Conservation (phyloP, 2,329 filamentous ascomycete genomes). For the Metarhizium robertsii region DNA sequence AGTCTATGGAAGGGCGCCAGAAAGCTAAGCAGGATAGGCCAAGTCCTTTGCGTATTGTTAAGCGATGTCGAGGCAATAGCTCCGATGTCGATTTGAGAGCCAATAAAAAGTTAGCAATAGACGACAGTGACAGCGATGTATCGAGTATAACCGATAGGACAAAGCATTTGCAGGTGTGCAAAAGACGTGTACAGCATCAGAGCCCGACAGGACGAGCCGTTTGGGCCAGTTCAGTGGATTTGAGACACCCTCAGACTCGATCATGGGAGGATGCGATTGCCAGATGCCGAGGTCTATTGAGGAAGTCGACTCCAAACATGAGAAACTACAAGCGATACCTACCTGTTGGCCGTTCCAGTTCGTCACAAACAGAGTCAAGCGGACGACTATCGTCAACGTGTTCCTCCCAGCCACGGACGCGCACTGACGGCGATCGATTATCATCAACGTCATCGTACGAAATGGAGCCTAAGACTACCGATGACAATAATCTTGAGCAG, state of each 20-base stretch:
- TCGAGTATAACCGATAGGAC: conserved; percentile 1
- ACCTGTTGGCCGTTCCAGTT: conserved; percentile 2
- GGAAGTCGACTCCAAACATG: conserved; percentile 7
- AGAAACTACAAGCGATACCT: conserved; percentile 2
- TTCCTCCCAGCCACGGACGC: neutral
- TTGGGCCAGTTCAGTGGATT: conserved; percentile 7
- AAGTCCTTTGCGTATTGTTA: conserved; percentile 41
- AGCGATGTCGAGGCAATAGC: conserved; percentile 17
- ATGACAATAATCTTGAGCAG: too few relatives aligned
- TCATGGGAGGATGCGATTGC: conserved; percentile 9
- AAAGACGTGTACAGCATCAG: conserved; percentile 4
- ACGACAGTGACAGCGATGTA: conserved; percentile 1
- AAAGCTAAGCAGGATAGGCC: conserved; percentile 19
- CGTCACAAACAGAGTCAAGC: conserved; percentile 1
- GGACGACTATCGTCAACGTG: conserved; percentile 1
- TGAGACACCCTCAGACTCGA: conserved; percentile 1
- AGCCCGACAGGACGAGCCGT: neutral
- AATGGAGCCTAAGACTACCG: neutral
- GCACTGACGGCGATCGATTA: neutral
- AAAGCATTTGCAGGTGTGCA: conserved; percentile 7
- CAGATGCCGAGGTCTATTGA: conserved; percentile 9
- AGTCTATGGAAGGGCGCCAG: neutral
- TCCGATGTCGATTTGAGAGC: neutral
- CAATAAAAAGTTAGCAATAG: neutral
- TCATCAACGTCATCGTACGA: conserved; percentile 3